Evolutionary conservation across 2,329 filamentous ascomycete genomes (phyloP).

Genomic region (Zymoseptoria tritici): DNA sequence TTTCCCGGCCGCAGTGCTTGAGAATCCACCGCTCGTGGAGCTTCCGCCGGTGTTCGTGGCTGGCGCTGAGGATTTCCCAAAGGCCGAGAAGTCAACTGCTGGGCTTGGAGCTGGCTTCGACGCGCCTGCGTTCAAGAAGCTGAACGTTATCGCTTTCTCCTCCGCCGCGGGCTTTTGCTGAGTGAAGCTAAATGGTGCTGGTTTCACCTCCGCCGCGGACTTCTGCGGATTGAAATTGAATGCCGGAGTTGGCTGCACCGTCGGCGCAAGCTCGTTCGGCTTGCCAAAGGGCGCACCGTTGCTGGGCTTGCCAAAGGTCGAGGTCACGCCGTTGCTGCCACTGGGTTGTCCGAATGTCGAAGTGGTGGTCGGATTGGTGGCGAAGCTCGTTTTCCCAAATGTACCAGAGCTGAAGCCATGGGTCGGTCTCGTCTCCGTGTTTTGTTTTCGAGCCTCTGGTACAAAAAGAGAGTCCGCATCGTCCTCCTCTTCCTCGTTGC

Average conservation of each 20-base stretch:
- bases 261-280: neutral
- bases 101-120: neutral
- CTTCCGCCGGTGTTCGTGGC: neutral
- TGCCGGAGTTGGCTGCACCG: neutral
- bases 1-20: neutral
- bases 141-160: neutral
- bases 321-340: neutral
- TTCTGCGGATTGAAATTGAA: neutral
- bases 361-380: neutral
- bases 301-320: neutral
- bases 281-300: neutral
- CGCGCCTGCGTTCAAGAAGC: neutral
- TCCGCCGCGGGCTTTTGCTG: neutral
- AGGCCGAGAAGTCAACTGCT: neutral
- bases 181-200: neutral
- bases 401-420: neutral
- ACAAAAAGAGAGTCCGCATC: slow-evolving; percentile 36
- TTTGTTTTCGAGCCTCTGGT: slow-evolving; percentile 23
- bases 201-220: neutral
- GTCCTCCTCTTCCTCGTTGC: slow-evolving; percentile 27
- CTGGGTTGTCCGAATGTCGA: slow-evolving; percentile 11
- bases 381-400: slow-evolving; percentile 10
- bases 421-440: neutral
- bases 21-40: neutral
- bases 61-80: neutral